These are phyloP conservation scores for Avena sativa DNA, from an alignment of 176 grass and related monocot species.

Conservation along the genomic window DNA sequence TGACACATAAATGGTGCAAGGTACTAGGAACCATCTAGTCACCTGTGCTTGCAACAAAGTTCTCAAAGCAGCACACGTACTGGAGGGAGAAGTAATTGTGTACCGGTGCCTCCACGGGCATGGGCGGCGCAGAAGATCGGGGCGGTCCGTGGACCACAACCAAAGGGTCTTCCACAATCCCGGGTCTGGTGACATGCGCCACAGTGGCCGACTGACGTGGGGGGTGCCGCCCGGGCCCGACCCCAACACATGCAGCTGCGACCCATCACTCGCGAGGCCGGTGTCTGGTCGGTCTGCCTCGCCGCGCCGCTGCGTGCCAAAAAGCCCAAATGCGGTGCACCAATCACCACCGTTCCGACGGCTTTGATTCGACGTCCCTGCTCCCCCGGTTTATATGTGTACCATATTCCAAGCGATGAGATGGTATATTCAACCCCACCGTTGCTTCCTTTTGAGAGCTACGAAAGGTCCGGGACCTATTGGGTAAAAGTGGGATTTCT, in stretches of 20 bases:
- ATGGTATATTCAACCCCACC: neutral
- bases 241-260: conserved; percentile 35
- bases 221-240: conserved; percentile 20
- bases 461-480: neutral
- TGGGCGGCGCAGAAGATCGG: conserved; percentile 40
- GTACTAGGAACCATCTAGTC: neutral
- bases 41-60: neutral
- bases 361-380: conserved; percentile 4
- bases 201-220: conserved; percentile 54
- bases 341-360: neutral
- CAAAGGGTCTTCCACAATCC: conserved; percentile 42
- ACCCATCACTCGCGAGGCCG: neutral
- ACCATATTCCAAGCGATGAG: neutral
- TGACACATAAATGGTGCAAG: neutral
- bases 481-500: neutral
- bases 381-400: neutral
- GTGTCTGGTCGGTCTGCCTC: neutral
- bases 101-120: neutral
- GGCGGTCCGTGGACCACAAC: conserved; percentile 7
- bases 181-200: conserved; percentile 65
- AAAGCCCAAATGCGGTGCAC: neutral
- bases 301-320: conserved; percentile 1
- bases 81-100: neutral
- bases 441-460: neutral
- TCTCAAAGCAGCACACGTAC: too few relatives aligned